Evolutionary conservation across 1,284 basidiomycete species (phyloP), one percentile per base, ranked within the genome.

Genomic region (Ganoderma lingzhi): DNA sequence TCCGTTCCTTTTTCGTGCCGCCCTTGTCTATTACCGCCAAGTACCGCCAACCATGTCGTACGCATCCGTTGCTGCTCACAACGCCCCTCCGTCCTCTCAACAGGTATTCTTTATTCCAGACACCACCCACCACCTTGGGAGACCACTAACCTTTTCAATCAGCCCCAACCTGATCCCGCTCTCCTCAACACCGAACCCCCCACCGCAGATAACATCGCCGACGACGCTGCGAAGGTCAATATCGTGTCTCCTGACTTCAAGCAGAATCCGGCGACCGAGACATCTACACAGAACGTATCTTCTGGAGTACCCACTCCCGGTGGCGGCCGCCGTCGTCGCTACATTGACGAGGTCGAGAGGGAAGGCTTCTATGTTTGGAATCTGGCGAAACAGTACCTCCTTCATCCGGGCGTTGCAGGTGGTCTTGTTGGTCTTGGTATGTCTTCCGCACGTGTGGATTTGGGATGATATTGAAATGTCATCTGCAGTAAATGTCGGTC

Each of bases 321-420:
- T 23, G 69, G 64, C 10, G 73, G 73, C 62, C 80, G 77, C 53
- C 73, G 75, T 17, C 78, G 79, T 53, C 78, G 80, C 48, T 78
- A 80, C 51, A 58, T 84, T 30, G 79, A 87, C 66, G 85, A 89
- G 70, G 87, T 84, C 6, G 86, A 90, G 76, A 82, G 83, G 53
- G 87, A 89, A 74, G 83, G 86, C 15, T 78, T 80, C 32, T 83
- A 88, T 59, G 77, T 90, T 37, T 92, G 87, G 86, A 82, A 86
- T 19, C 78, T 85, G 67, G 81, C 87, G 32, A 91, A 90, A 76
- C 84, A 89, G 53, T 86, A 88, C 69, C 73, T 94, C 39, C 81
- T 94, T 67, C 86, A 88, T 39, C 93, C 93, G 23, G 87, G 88
- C 42, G 88, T 93, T 65, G 90, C 91, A 8, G 92, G 93, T 58